A percentile compares a stretch with the other conserved stretches of the same genome.
phyloP scores from a whole-genome alignment of 345 rosid species.

The Adansonia digitata region DNA sequence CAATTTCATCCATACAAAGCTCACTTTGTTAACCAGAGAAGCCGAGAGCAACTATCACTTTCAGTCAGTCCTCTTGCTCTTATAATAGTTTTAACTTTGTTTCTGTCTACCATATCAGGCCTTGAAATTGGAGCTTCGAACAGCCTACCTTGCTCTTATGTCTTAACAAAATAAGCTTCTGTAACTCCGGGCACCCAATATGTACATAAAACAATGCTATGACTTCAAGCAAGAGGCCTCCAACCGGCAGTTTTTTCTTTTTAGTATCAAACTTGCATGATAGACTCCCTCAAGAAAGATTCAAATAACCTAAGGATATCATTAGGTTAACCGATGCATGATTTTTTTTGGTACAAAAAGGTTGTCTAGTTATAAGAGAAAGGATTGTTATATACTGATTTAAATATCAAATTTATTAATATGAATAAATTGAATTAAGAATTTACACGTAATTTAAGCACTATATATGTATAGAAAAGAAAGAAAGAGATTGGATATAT shows the following conservation, averaged over 20 bases:
- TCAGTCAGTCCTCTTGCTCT: neutral
- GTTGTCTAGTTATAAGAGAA: no score
- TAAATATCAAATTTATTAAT: no score
- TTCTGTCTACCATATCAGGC: no score
- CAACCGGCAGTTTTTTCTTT: neutral
- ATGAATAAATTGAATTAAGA: no score
- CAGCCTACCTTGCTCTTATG: neutral
- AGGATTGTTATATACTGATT: no score
- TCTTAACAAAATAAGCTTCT: neutral
- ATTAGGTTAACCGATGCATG: neutral
- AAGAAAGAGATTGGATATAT: no score
- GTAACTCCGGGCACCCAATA: neutral
- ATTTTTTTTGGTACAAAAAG: neutral
- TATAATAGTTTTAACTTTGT: neutral
- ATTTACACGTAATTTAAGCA: no score
- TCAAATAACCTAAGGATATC: neutral
- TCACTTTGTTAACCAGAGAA: neutral
- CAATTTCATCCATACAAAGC: neutral
- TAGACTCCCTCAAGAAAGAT: neutral
- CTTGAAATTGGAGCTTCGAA: no score
- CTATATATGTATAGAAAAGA: no score
- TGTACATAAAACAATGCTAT: neutral
- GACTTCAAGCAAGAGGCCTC: neutral
- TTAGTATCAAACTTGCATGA: neutral
- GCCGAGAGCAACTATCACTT: neutral